These are phyloP conservation scores for Sphagnurus paluster DNA, from an alignment of 1,284 basidiomycete genomes.

Conservation along the genomic window DNA sequence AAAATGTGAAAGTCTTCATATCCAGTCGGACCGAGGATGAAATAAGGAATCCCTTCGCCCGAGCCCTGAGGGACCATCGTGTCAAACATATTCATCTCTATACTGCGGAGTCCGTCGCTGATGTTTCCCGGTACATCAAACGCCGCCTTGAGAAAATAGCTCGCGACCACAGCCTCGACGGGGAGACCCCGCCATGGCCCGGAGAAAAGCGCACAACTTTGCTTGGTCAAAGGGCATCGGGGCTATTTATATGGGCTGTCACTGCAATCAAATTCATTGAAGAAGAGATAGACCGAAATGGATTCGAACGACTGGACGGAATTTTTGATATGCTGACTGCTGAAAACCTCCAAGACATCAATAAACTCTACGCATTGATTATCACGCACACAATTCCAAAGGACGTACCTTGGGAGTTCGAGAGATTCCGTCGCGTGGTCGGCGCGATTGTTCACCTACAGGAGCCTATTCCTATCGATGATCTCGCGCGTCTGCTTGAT, in stretches of 20 bases:
- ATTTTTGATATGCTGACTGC: conserved; percentile 7
- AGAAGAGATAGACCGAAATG: conserved; percentile 1
- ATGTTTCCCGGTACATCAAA: no score
- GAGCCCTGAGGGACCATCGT: not conserved
- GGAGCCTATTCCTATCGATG: conserved; percentile 8
- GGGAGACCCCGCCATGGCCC: no score
- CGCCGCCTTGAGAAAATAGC: not conserved
- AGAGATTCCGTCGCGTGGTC: conserved; percentile 7
- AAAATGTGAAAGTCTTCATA: not conserved
- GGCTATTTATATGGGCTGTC: conserved; percentile 15
- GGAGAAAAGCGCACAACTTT: no score
- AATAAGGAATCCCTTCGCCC: not conserved
- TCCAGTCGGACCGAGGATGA: not conserved
- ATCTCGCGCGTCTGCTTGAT: conserved; percentile 2
- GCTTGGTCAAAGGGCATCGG: conserved; percentile 7
- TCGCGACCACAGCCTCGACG: not conserved
- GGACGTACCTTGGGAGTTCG: no score
- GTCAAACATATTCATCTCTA: not conserved
- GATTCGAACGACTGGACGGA: conserved; percentile 3
- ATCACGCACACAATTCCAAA: no score
- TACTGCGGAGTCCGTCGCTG: not conserved
- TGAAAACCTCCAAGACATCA: no score
- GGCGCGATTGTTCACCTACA: conserved; percentile 7
- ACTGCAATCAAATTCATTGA: conserved; percentile 10
- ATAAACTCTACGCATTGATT: no score